phyloP scores from a whole-genome alignment of 495 filamentous ascomycete genomes.

The Staphylotrichum tortipilum region DNA sequence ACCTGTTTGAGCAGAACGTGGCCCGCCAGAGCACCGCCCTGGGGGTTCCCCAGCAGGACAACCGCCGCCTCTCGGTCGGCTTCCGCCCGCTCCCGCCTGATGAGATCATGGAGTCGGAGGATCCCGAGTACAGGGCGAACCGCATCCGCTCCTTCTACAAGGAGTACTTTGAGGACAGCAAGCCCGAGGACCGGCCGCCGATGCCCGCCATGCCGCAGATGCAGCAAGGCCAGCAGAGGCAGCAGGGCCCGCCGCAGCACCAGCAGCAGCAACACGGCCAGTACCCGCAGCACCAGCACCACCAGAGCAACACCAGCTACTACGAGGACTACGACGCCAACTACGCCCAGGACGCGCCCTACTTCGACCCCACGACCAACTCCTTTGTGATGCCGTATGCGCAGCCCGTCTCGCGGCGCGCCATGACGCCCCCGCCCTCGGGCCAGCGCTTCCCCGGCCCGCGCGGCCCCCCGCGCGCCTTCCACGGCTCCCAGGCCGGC shows the following conservation, averaged over 20 bases:
- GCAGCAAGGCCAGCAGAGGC: slow-evolving; percentile 15
- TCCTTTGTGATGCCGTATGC: slow-evolving; percentile 72
- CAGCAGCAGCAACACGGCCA: slow-evolving; percentile 18
- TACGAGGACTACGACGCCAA: slow-evolving; percentile 62
- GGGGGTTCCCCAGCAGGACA: slow-evolving; percentile 53
- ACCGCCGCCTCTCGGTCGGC: slow-evolving; percentile 73
- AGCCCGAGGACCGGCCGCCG: slow-evolving; percentile 37
- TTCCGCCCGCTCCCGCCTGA: slow-evolving; percentile 88
- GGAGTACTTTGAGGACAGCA: slow-evolving; percentile 92
- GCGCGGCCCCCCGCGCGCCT: slow-evolving; percentile 23
- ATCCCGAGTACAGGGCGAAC: slow-evolving; percentile 90
- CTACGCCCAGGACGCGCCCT: slow-evolving; percentile 52
- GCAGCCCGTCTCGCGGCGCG: slow-evolving; percentile 74
- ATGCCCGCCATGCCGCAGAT: slow-evolving; percentile 32
- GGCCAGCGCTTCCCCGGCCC: slow-evolving; percentile 57
- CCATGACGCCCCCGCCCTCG: slow-evolving; percentile 92
- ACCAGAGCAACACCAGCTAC: slow-evolving; percentile 42
- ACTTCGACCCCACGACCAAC: slow-evolving; percentile 68
- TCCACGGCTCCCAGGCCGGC: slow-evolving; percentile 32
- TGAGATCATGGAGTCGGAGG: slow-evolving; percentile 56
- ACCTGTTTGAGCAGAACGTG: slow-evolving; percentile 29
- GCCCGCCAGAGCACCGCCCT: slow-evolving; percentile 34
- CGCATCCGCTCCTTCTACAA: slow-evolving; percentile 98
- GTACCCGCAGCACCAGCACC: slow-evolving; percentile 8
- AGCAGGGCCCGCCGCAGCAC: slow-evolving; percentile 17